These are phyloP conservation scores for Aaosphaeria pasadenensis DNA, from an alignment of 2,329 filamentous ascomycete species.

Conservation along the genomic window DNA sequence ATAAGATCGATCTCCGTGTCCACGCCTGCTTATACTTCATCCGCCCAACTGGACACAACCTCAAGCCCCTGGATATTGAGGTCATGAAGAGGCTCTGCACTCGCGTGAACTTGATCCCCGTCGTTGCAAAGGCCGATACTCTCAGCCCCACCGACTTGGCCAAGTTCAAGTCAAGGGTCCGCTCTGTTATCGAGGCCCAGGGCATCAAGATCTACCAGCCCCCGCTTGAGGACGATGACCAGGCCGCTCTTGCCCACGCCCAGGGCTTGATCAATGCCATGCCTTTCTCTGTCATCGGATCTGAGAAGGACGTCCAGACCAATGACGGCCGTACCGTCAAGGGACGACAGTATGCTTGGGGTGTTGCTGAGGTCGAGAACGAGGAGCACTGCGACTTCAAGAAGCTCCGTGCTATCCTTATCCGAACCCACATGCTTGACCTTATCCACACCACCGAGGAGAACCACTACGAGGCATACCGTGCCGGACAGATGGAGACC, in stretches of 20 bases:
- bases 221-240: conserved; percentile 96
- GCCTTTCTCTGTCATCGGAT: conserved; percentile 98
- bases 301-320: conserved; percentile 98
- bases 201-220: conserved; percentile 99
- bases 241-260: conserved; percentile 91
- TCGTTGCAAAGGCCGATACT: conserved; percentile 98
- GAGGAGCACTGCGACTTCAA: conserved; percentile 99
- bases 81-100: conserved; percentile 99
- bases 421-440: conserved; percentile 99
- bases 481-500: conserved; percentile 99
- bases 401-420: conserved; percentile 97
- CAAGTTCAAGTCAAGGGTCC: conserved; percentile 93
- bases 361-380: conserved; percentile 98
- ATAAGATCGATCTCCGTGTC: conserved; percentile 99
- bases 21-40: conserved; percentile 99
- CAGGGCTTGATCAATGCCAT: conserved; percentile 93
- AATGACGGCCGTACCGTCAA: conserved; percentile 95
- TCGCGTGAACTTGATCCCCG: conserved; percentile 96
- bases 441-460: conserved; percentile 99
- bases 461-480: conserved; percentile 98
- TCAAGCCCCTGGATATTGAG: conserved; percentile 98
- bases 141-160: conserved; percentile 87
- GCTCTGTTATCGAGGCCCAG: conserved; percentile 93
- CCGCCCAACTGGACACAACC: conserved; percentile 92
- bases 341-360: conserved; percentile 98